These are phyloP conservation scores for Penicillium waksmanii DNA, from an alignment of 495 filamentous ascomycete genomes.

Conservation along the genomic window DNA sequence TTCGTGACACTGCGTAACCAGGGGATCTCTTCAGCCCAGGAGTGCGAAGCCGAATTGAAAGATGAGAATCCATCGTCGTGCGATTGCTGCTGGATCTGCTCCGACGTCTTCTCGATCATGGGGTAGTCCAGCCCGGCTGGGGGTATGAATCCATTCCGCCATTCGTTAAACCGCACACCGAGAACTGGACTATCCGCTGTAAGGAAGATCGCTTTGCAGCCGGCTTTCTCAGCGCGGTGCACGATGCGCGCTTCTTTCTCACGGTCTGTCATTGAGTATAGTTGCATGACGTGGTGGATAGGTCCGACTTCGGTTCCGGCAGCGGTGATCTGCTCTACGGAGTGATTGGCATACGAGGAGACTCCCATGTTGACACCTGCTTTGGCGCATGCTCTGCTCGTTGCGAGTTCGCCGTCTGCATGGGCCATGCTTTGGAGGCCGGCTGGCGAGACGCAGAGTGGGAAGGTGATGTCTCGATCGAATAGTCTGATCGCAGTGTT, in stretches of 20 bases:
- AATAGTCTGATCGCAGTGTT: constrained; percentile 49
- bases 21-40: constrained; percentile 56
- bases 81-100: constrained; percentile 63
- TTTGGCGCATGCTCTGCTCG: constrained; percentile 59
- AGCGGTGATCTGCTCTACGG: constrained; percentile 58
- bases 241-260: constrained; percentile 58
- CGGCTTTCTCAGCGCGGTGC: constrained; percentile 42
- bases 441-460: constrained; percentile 59
- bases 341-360: constrained; percentile 54
- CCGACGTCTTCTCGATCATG: constrained; percentile 64
- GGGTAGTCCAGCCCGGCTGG: constrained; percentile 40
- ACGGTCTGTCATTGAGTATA: constrained; percentile 73
- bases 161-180: constrained; percentile 54
- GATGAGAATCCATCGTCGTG: constrained; percentile 55
- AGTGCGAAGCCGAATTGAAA: constrained; percentile 65
- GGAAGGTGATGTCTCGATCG: constrained; percentile 36
- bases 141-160: constrained; percentile 40
- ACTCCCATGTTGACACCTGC: constrained; percentile 54
- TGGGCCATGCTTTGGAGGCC: constrained; percentile 68
- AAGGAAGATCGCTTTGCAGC: constrained; percentile 66
- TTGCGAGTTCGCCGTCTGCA: constrained; percentile 65
- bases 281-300: constrained; percentile 64
- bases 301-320: constrained; percentile 37
- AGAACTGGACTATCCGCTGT: constrained; percentile 87
- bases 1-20: constrained; percentile 55